phyloP scores from a whole-genome alignment of 345 rosid genomes.

The Acer negundo region DNA sequence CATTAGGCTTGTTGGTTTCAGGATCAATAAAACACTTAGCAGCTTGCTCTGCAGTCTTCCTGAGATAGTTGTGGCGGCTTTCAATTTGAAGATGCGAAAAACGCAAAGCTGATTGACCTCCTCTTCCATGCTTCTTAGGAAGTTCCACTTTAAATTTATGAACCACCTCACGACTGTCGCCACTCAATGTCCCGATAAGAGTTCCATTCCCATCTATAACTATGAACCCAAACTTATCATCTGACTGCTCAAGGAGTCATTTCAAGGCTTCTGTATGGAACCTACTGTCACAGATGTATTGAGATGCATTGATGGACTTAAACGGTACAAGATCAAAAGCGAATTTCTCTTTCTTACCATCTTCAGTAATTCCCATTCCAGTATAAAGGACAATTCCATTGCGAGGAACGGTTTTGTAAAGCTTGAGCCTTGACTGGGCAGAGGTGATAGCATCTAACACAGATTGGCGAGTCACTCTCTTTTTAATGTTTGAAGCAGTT shows the following conservation, averaged over 20 bases:
- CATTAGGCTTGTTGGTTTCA: constrained; percentile 28
- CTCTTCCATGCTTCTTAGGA: constrained; percentile 51
- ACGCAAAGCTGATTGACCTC: constrained; percentile 47
- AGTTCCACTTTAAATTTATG: constrained; percentile 46
- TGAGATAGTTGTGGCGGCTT: constrained; percentile 41
- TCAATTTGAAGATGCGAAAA: constrained; percentile 41
- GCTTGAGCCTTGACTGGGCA: constrained; percentile 45
- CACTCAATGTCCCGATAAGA: constrained; percentile 42
- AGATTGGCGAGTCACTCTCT: constrained; percentile 48
- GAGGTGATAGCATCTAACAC: constrained; percentile 45
- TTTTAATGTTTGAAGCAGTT: constrained; percentile 51
- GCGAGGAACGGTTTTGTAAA: constrained; percentile 46
- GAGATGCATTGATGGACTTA: constrained; percentile 40
- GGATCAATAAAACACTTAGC: constrained; percentile 33
- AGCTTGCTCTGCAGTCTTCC: constrained; percentile 45
- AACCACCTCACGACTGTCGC: constrained; percentile 40
- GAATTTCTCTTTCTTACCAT: constrained; percentile 42
- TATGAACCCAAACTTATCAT: constrained; percentile 32
- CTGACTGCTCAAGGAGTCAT: constrained; percentile 24
- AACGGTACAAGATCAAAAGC: constrained; percentile 37
- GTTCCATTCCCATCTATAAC: constrained; percentile 50
- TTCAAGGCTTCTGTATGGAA: constrained; percentile 29
- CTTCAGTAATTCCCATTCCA: constrained; percentile 43
- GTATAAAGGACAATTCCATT: constrained; percentile 46
- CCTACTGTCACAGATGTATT: constrained; percentile 40